phyloP scores from a whole-genome alignment of 1,284 basidiomycete species.

The Moesziomyces aphidis region DNA sequence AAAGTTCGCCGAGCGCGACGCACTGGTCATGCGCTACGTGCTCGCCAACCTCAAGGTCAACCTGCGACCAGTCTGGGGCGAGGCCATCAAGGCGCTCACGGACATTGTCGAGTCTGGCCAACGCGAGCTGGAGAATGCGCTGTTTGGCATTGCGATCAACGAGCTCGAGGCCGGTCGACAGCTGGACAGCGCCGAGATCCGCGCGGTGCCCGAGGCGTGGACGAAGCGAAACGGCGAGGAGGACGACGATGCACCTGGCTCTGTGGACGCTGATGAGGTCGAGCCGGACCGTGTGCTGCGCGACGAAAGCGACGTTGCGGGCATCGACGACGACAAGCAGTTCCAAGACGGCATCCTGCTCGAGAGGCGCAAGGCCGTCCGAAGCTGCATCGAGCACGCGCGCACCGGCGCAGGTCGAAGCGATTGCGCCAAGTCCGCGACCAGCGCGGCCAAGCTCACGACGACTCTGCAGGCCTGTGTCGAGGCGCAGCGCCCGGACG shows the following conservation, averaged over 20 bases:
- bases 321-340: conserved; percentile 49
- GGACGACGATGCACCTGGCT: conserved; percentile 5
- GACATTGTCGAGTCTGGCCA: conserved; percentile 48
- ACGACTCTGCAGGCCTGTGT: conserved; percentile 36
- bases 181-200: conserved; percentile 22
- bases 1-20: conserved; percentile 15
- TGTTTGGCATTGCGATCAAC: conserved; percentile 28
- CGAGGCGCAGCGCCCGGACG: conserved; percentile 41
- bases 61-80: conserved; percentile 63
- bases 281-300: conserved; percentile 31
- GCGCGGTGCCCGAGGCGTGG: conserved; percentile 26
- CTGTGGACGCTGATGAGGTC: conserved; percentile 26
- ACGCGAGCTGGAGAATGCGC: conserved; percentile 9
- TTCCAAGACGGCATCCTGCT: conserved; percentile 56
- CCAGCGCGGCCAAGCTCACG: conserved; percentile 11
- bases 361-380: conserved; percentile 34
- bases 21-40: conserved; percentile 51
- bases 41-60: conserved; percentile 65
- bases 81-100: conserved; percentile 54
- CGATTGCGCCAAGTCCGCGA: background rate
- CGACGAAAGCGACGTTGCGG: conserved; percentile 42
- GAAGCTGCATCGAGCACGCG: conserved; percentile 47
- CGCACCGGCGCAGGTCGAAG: conserved; percentile 17
- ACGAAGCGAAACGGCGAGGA: conserved; percentile 1
- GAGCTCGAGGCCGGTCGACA: conserved; percentile 41